phyloP scores from a whole-genome alignment of 2,329 filamentous ascomycete genomes.

The Paecilomyces fulvus region DNA sequence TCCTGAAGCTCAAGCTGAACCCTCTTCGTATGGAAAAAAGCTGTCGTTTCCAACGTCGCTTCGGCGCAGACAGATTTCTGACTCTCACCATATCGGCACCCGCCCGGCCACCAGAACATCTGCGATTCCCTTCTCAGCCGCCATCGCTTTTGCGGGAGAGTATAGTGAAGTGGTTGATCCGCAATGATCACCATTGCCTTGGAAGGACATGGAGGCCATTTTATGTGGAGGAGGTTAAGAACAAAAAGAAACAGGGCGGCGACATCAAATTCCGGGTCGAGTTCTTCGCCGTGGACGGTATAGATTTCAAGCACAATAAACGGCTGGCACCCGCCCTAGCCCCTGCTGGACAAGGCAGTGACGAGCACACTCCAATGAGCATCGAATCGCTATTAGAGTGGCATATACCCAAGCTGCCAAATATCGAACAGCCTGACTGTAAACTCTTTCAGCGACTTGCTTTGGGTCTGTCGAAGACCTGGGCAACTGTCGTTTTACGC shows the following conservation, averaged over 20 bases:
- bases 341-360: conserved; percentile 15
- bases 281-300: conserved; percentile 39
- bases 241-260: conserved; percentile 18
- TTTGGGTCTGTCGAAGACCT: conserved; percentile 38
- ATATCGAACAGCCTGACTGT: conserved; percentile 30
- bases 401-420: conserved; percentile 33
- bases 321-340: conserved; percentile 9
- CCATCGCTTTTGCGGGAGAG: conserved; percentile 22
- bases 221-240: conserved; percentile 33
- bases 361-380: conserved; percentile 27
- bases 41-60: conserved; percentile 38
- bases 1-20: conserved; percentile 33
- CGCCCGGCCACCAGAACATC: conserved; percentile 17
- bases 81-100: conserved; percentile 30
- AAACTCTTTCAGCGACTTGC: conserved; percentile 39
- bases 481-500: conserved; percentile 27
- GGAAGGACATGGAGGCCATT: conserved; percentile 39
- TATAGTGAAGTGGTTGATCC: conserved; percentile 33
- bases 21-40: conserved; percentile 34
- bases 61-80: conserved; percentile 40
- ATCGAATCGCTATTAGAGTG: conserved; percentile 35
- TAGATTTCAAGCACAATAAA: conserved; percentile 23
- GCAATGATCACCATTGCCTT: conserved; percentile 29
- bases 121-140: conserved; percentile 13
- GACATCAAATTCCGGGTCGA: conserved; percentile 23